These are phyloP conservation scores for Galerina sulciceps DNA, from an alignment of 768 basidiomycete species.

Conservation along the genomic window DNA sequence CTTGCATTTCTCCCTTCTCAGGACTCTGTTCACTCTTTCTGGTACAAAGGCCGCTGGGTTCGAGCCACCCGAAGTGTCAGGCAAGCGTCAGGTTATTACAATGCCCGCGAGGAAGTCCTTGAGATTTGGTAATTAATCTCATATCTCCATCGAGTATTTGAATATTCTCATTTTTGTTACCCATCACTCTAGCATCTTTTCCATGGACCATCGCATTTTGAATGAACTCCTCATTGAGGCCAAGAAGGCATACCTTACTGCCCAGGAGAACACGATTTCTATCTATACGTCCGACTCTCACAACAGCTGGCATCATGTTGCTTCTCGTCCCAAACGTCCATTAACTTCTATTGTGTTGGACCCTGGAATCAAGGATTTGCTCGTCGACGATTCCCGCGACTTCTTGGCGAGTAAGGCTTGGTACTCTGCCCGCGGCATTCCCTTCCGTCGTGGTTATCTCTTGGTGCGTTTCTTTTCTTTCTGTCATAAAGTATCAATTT, in stretches of 20 bases:
- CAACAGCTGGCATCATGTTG: conserved; percentile 58
- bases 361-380: conserved; percentile 64
- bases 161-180: neutral
- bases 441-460: conserved; percentile 82
- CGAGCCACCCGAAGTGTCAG: conserved; percentile 39
- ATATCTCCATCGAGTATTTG: neutral
- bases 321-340: conserved; percentile 66
- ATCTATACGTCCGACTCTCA: conserved; percentile 56
- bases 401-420: conserved; percentile 72
- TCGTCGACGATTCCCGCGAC: conserved; percentile 72
- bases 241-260: conserved; percentile 52
- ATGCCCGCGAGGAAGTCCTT: conserved; percentile 41
- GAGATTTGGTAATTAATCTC: conserved; percentile 39
- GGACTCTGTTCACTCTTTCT: conserved; percentile 42
- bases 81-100: conserved; percentile 30
- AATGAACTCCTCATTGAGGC: conserved; percentile 58
- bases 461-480: conserved; percentile 34
- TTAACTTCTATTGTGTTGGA: conserved; percentile 73
- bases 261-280: conserved; percentile 53
- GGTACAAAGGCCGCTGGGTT: conserved; percentile 54
- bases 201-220: conserved; percentile 48
- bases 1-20: conserved; percentile 49
- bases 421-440: conserved; percentile 80
- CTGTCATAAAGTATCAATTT: too few relatives aligned
- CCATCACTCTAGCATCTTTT: conserved; percentile 42